These are phyloP conservation scores for Hypoxylon perforatum DNA, from an alignment of 495 filamentous ascomycete genomes.

Conservation along the genomic window DNA sequence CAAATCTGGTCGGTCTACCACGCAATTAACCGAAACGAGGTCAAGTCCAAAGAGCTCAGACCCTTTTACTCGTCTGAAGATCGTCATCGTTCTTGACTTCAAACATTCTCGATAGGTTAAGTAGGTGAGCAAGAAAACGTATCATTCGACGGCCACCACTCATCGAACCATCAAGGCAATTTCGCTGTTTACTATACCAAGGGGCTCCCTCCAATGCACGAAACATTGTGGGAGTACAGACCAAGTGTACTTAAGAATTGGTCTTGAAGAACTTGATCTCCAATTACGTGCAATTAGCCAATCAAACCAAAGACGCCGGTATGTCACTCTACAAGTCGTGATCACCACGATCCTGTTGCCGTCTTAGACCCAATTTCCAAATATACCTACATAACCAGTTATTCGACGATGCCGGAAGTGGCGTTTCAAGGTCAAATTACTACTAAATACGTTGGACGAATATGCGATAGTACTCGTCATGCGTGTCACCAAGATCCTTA, in stretches of 20 bases:
- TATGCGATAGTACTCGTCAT: slow-evolving; percentile 5
- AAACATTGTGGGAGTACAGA: slow-evolving; percentile 33
- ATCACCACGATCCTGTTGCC: no score
- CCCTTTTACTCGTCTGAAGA: slow-evolving; percentile 28
- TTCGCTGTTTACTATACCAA: slow-evolving; percentile 23
- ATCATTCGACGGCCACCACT: slow-evolving; percentile 7
- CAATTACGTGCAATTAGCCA: slow-evolving; percentile 23
- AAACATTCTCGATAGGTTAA: background rate
- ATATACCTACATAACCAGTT: slow-evolving; percentile 10
- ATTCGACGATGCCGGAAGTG: slow-evolving; percentile 8
- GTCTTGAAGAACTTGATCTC: slow-evolving; percentile 3
- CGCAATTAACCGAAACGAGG: slow-evolving; percentile 29
- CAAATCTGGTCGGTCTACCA: slow-evolving; percentile 4
- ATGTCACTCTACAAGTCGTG: no score
- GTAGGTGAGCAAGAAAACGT: background rate
- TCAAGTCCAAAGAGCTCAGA: slow-evolving; percentile 28
- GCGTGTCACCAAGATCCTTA: slow-evolving; percentile 15
- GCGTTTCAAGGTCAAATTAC: slow-evolving; percentile 11
- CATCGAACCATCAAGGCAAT: slow-evolving; percentile 9
- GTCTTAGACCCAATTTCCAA: background rate
- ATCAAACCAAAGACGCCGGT: slow-evolving; percentile 6
- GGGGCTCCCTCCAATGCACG: slow-evolving; percentile 21
- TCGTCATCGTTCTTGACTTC: slow-evolving; percentile 19
- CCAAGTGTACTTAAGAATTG: slow-evolving; percentile 10
- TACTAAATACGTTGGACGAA: background rate